Evolutionary conservation across 2,329 filamentous ascomycete species (phyloP).

Genomic region (Calonectria pteridis): DNA sequence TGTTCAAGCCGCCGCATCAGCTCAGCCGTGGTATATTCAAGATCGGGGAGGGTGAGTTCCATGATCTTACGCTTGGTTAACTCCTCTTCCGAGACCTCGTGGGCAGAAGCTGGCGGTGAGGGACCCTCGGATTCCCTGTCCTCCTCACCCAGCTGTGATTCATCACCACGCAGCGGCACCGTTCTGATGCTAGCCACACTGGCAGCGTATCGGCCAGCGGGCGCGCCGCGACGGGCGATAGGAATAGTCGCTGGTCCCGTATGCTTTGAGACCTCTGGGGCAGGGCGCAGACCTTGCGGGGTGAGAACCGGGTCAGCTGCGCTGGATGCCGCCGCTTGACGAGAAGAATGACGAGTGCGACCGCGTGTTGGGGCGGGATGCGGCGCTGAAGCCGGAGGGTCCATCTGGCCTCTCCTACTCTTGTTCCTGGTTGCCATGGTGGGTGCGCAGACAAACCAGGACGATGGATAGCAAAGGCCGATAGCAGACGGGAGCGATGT

Average conservation of each 20-base stretch:
- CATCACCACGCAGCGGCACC: conserved; percentile 38
- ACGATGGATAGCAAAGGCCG: neutral
- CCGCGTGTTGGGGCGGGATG: conserved; percentile 12
- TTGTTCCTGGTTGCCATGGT: conserved; percentile 38
- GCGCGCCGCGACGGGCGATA: conserved; percentile 41
- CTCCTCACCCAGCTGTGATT: conserved; percentile 34
- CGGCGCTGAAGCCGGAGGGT: conserved; percentile 13
- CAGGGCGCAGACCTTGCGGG: neutral
- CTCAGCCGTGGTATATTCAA: conserved; percentile 42
- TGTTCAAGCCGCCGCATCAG: conserved; percentile 44
- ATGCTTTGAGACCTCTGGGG: neutral
- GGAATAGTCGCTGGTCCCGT: conserved; percentile 29
- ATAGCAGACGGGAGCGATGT: neutral
- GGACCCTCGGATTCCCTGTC: conserved; percentile 15
- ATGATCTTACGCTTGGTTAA: conserved; percentile 39
- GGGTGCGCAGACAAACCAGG: neutral
- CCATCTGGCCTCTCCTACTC: conserved; percentile 27
- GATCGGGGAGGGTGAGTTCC: conserved; percentile 42
- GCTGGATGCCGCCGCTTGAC: conserved; percentile 15
- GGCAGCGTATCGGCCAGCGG: conserved; percentile 13
- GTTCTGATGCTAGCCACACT: conserved; percentile 37
- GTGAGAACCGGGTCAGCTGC: conserved; percentile 2
- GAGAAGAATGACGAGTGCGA: conserved; percentile 34
- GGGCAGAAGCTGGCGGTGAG: conserved; percentile 4
- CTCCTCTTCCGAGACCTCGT: conserved; percentile 18